These are phyloP conservation scores for Aspergillus terreus DNA, from an alignment of 2,329 filamentous ascomycete genomes.

Conservation along the genomic window DNA sequence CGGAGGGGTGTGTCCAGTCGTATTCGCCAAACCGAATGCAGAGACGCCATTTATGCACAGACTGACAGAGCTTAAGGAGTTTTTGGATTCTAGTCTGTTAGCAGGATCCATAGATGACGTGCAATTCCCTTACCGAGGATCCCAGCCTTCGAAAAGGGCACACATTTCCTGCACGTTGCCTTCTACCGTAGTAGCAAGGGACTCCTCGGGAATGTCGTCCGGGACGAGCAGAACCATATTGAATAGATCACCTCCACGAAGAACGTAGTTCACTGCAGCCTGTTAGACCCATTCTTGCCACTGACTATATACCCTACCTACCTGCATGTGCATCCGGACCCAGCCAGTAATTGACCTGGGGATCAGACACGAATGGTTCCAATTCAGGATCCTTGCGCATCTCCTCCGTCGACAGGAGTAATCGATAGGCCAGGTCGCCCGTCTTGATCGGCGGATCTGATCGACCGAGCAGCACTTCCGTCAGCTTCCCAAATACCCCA, in stretches of 20 bases:
- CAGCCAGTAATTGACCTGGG: constrained; percentile 54
- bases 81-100: constrained; percentile 45
- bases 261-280: constrained; percentile 53
- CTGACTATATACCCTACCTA: not conserved
- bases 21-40: constrained; percentile 54
- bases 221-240: constrained; percentile 60
- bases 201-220: constrained; percentile 56
- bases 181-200: constrained; percentile 44
- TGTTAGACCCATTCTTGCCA: not conserved
- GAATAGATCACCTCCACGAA: constrained; percentile 48
- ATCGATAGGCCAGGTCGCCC: constrained; percentile 55
- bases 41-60: constrained; percentile 59
- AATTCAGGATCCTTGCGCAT: constrained; percentile 49
- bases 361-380: constrained; percentile 41
- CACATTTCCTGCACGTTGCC: constrained; percentile 54
- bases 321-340: constrained; percentile 50
- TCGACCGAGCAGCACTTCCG: constrained; percentile 44
- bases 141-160: constrained; percentile 55
- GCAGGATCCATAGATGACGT: not conserved
- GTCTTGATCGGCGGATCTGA: constrained; percentile 48
- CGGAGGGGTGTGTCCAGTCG: constrained; percentile 56
- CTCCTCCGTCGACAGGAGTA: constrained; percentile 47
- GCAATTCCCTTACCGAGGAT: constrained; percentile 40
- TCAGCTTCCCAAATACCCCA: constrained; percentile 30
- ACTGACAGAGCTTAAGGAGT: constrained; percentile 54